Base-by-base conservation (phyloP, 192 early-diverging fungal genomes). In the Spizellomyces sp. region DNA sequence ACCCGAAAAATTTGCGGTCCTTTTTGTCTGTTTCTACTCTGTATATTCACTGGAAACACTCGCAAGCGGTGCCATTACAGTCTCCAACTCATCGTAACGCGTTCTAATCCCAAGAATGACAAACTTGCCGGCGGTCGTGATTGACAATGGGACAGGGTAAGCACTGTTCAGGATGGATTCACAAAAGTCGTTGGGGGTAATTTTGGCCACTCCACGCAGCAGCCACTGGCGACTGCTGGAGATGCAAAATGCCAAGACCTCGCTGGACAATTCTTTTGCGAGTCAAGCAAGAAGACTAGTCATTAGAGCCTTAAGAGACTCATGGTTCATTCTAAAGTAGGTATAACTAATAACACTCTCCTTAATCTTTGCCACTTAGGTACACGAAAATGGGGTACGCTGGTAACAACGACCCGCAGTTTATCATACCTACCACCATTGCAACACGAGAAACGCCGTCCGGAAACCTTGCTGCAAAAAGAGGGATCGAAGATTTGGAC, bases 81-180 rank as follows among this genome's bases (percentile, higher is more conserved):
- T 36, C 27, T 36, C 27, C 27, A 36, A 36, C 27, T 36, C 27
- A 36, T 36, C 27, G 27, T 36, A 36, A 36, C 27, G 27, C 27
- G 27, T 36, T 36, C 27, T 36, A 36, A 36, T 36, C 27, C 27
- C 27, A 3, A 36, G 27, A 8, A 67, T 67, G 66, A 19, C 66
- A 57, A 15, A 42, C 10, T 21, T 58, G 17, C 71, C 63, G n/a
- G 71, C 93, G 45, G 93, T 98, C 48, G 92, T 98, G 76, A 96
- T 98, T 77, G 96, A 98, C 84, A 98, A 98, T 85, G 96, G 96
- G 74, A 98, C 96, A 45, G 96, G 96, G 93, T 96, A 83, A 77
- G 86, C 54, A 4, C 15, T 45, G 6, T 66, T 48, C 36, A 61
- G 14, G 12, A 12, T 1, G 12, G 17, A 36, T 36, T 36, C 27